Percentiles rank a stretch among this genome's conserved stretches.
phyloP scores from a whole-genome alignment of 169 alveolate species.

The Plasmodium reichenowi region DNA sequence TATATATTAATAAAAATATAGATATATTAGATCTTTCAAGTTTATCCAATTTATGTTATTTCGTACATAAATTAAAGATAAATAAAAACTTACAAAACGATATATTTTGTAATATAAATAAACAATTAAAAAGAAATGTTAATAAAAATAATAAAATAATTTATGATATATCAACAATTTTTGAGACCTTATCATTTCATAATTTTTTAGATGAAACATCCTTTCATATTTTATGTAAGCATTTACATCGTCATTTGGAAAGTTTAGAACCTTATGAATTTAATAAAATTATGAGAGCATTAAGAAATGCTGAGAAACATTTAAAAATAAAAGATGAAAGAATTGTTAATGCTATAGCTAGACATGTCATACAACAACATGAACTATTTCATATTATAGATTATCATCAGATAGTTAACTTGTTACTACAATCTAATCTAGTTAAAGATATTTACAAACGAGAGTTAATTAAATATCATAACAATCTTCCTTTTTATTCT shows the following conservation, averaged over 20 bases:
- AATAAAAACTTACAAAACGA: slow-evolving; percentile 25
- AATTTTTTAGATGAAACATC: slow-evolving; percentile 46
- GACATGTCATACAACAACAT: slow-evolving; percentile 71
- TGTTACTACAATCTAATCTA: slow-evolving; percentile 6
- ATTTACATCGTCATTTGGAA: slow-evolving; percentile 79
- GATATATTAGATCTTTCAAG: slow-evolving; percentile 20
- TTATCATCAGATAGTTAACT: slow-evolving; percentile 79
- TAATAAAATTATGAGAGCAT: slow-evolving; percentile 81
- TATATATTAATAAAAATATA: slow-evolving; percentile 22
- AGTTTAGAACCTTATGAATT: slow-evolving; percentile 87
- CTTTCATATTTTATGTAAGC: slow-evolving; percentile 82
- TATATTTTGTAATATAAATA: slow-evolving; percentile 53
- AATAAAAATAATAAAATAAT: slow-evolving; percentile 11
- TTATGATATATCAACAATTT: slow-evolving; percentile 81
- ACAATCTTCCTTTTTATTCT: slow-evolving; percentile 59
- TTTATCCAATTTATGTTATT: slow-evolving; percentile 74
- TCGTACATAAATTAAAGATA: slow-evolving; percentile 70
- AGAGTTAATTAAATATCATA: slow-evolving; percentile 49
- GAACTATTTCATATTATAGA: slow-evolving; percentile 79
- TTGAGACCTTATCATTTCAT: slow-evolving; percentile 79
- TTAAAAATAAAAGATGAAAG: slow-evolving; percentile 50
- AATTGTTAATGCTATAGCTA: slow-evolving; percentile 80
- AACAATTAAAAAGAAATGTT: slow-evolving; percentile 27
- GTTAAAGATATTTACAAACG: slow-evolving; percentile 53
- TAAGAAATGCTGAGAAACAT: slow-evolving; percentile 56